phyloP scores from a whole-genome alignment of 192 early-diverging fungal species.

The Coemansia sp. region DNA sequence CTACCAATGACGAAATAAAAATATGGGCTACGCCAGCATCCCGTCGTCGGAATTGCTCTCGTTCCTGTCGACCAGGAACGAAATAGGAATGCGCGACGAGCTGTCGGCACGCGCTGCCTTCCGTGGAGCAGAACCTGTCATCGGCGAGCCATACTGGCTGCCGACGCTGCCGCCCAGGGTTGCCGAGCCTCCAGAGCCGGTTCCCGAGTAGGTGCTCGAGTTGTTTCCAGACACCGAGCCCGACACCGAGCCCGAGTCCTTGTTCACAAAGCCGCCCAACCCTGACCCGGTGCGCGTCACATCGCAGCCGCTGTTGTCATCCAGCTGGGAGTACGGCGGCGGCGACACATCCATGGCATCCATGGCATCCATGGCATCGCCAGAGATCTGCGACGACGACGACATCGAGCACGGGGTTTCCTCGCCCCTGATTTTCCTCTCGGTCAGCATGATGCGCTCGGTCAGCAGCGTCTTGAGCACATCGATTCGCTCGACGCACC shows the following conservation, averaged over 20 bases:
- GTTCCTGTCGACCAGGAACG: conserved; percentile 29
- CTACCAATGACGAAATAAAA: neutral
- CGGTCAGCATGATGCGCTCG: conserved; percentile 14
- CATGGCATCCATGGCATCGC: conserved; percentile 1
- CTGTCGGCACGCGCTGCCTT: neutral
- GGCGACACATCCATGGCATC: conserved; percentile 2
- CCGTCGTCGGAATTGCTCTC: neutral
- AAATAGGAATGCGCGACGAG: conserved; percentile 23
- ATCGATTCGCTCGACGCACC: conserved; percentile 33
- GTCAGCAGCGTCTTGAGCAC: conserved; percentile 21
- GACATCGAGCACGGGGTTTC: neutral
- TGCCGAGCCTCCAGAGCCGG: neutral
- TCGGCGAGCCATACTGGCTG: neutral
- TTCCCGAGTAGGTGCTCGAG: conserved; percentile 3
- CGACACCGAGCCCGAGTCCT: conserved; percentile 11
- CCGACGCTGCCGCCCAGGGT: conserved; percentile 3
- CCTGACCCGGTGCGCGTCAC: neutral
- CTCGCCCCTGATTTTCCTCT: neutral
- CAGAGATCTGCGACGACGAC: conserved; percentile 6
- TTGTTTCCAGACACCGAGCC: conserved; percentile 14
- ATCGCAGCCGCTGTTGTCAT: conserved; percentile 7
- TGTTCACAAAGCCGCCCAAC: neutral
- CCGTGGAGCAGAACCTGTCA: neutral
- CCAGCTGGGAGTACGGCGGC: conserved; percentile 1
- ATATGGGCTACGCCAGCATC: neutral